Percentiles rank a stretch among this genome's conserved stretches.
Evolutionary conservation across 106 monocot genomes (phyloP).

Genomic region (Narthecium ossifragum): DNA sequence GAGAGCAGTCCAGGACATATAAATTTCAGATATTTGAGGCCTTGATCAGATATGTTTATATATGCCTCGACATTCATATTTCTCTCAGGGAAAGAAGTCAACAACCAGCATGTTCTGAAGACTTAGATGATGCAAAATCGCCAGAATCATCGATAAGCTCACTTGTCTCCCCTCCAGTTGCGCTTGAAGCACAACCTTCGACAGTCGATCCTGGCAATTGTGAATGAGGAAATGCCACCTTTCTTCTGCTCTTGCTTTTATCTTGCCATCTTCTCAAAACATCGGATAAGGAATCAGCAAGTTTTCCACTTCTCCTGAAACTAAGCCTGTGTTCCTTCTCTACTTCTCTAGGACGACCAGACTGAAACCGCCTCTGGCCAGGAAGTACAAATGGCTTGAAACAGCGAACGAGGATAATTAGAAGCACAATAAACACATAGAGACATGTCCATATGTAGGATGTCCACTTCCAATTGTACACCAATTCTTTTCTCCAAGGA

Average conservation of each 20-base stretch:
- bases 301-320: neutral
- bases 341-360: neutral
- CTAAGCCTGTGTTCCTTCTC: neutral
- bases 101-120: slow-evolving; percentile 25
- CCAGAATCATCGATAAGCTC: slow-evolving; percentile 29
- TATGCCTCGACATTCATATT: no score
- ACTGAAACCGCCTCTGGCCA: neutral
- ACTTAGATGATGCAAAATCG: slow-evolving; percentile 36
- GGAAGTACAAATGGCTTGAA: slow-evolving; percentile 28
- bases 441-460: slow-evolving; percentile 53
- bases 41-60: no score
- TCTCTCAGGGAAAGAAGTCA: slow-evolving; percentile 3
- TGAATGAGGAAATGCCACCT: neutral
- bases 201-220: slow-evolving; percentile 1
- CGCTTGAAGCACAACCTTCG: slow-evolving; percentile 31
- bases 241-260: slow-evolving; percentile 25
- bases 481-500: slow-evolving; percentile 46
- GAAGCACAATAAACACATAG: slow-evolving; percentile 39
- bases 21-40: no score
- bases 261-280: slow-evolving; percentile 31
- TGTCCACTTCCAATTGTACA: slow-evolving; percentile 73
- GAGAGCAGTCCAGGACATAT: no score
- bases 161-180: slow-evolving; percentile 9
- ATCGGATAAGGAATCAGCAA: slow-evolving; percentile 11
- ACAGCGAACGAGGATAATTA: slow-evolving; percentile 34